A percentile compares a stretch with the other conserved stretches of the same genome.
Conservation (phyloP, 495 filamentous ascomycete genomes). For the Tuber melanosporum region DNA sequence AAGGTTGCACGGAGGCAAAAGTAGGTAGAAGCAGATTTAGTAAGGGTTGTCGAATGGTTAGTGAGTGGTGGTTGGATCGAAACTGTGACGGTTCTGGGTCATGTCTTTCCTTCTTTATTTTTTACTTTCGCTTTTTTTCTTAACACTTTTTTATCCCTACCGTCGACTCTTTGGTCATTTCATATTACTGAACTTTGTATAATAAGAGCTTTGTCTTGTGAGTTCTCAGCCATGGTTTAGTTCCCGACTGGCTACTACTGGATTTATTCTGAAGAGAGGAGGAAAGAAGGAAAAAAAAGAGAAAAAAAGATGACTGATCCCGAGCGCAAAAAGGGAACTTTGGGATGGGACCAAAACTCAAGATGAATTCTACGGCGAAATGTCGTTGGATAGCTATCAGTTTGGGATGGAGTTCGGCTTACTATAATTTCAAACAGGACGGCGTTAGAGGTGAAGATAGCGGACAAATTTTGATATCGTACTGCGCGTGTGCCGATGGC, state of each 20-base stretch:
- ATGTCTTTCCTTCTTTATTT: conserved; percentile 11
- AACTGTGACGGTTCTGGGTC: conserved; percentile 10
- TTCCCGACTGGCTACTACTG: background rate
- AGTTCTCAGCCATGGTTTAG: conserved; percentile 1
- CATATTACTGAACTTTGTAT: background rate
- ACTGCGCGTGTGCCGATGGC: background rate
- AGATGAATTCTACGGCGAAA: background rate
- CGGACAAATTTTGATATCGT: background rate
- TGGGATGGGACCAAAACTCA: background rate
- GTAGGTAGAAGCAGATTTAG: conserved; percentile 3
- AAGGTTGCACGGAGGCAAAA: background rate
- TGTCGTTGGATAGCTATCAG: conserved; percentile 1
- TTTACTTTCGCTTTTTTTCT: conserved; percentile 8
- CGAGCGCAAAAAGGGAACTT: background rate
- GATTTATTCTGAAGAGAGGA: background rate
- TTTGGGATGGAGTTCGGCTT: conserved; percentile 2
- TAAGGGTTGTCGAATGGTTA: conserved; percentile 1
- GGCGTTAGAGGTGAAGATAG: background rate
- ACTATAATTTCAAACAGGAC: background rate
- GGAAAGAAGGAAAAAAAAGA: background rate
- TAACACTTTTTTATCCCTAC: background rate
- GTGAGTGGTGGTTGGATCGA: conserved; percentile 12
- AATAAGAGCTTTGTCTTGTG: conserved; percentile 4
- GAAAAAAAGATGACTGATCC: background rate
- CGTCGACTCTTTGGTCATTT: background rate